These are phyloP conservation scores for Trametes cubensis DNA, from an alignment of 768 basidiomycete genomes.

Conservation along the genomic window DNA sequence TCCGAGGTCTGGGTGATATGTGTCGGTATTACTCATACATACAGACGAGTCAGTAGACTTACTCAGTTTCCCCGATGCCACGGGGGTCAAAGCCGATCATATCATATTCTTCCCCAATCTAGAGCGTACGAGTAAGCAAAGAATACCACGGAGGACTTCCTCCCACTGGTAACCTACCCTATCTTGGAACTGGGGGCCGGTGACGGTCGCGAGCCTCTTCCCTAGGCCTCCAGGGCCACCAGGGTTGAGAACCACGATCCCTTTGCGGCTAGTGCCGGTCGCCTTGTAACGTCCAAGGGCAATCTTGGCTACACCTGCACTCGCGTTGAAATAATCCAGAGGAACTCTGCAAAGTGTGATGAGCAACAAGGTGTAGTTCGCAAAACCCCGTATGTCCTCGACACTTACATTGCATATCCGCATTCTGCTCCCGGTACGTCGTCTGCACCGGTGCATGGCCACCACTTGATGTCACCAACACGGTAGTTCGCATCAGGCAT, in stretches of 20 bases:
- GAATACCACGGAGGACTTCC: neutral
- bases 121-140: neutral
- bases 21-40: too few relatives aligned
- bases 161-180: slow-evolving; percentile 9
- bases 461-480: slow-evolving; percentile 21
- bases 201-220: slow-evolving; percentile 16
- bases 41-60: too few relatives aligned
- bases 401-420: slow-evolving; percentile 27
- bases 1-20: slow-evolving; percentile 33
- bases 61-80: slow-evolving; percentile 37
- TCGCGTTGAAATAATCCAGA: slow-evolving; percentile 35
- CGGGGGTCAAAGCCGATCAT: slow-evolving; percentile 37
- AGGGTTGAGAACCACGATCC: slow-evolving; percentile 38
- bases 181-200: slow-evolving; percentile 19
- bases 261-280: slow-evolving; percentile 28
- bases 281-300: slow-evolving; percentile 37
- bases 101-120: slow-evolving; percentile 35
- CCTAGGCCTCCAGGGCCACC: slow-evolving; percentile 36
- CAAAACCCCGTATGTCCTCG: too few relatives aligned
- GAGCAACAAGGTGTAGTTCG: too few relatives aligned
- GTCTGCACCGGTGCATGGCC: slow-evolving; percentile 7
- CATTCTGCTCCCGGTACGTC: slow-evolving; percentile 26
- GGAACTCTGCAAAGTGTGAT: slow-evolving; percentile 35
- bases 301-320: slow-evolving; percentile 34
- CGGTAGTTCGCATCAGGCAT: neutral